Evolutionary conservation across 192 early-diverging fungal genomes (phyloP).

Genomic region (Coemansia sp.): DNA sequence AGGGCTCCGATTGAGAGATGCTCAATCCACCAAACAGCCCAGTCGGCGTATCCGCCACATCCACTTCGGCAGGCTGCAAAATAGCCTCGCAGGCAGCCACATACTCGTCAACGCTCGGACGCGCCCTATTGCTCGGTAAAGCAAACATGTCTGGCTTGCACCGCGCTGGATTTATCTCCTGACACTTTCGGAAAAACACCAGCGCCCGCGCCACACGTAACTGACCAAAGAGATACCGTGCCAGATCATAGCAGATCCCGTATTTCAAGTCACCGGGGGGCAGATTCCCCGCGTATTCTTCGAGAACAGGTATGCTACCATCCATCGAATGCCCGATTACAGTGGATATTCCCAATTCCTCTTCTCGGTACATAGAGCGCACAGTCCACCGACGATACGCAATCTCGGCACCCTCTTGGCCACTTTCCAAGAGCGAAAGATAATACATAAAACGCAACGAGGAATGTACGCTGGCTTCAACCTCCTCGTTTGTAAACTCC

Average conservation of each 20-base stretch:
- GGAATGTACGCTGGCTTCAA: conserved; percentile 26
- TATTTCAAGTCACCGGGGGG: background rate
- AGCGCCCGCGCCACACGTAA: conserved; percentile 8
- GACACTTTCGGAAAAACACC: conserved; percentile 19
- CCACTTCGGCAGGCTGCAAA: background rate
- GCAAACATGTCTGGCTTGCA: conserved; percentile 15
- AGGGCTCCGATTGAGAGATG: conserved; percentile 8
- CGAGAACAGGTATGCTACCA: conserved; percentile 3
- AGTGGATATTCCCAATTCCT: conserved; percentile 17
- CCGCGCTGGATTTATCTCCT: conserved; percentile 8
- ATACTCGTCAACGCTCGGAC: conserved; percentile 34
- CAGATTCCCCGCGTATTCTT: background rate
- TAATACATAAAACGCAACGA: conserved; percentile 35
- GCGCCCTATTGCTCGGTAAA: background rate
- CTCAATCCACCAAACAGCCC: conserved; percentile 11
- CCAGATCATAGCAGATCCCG: conserved; percentile 25
- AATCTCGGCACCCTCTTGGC: background rate
- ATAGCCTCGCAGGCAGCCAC: conserved; percentile 15
- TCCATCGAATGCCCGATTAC: conserved; percentile 13
- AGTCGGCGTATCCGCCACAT: conserved; percentile 7
- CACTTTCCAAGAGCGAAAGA: conserved; percentile 14
- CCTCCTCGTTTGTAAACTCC: conserved; percentile 24
- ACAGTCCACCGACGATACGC: conserved; percentile 28
- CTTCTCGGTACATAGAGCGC: conserved; percentile 40
- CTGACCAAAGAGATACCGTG: conserved; percentile 23